Evolutionary conservation across 805 yeast species (phyloP), one percentile per base, ranked within the genome.

Genomic region (Hermanozyma aechmeae): DNA sequence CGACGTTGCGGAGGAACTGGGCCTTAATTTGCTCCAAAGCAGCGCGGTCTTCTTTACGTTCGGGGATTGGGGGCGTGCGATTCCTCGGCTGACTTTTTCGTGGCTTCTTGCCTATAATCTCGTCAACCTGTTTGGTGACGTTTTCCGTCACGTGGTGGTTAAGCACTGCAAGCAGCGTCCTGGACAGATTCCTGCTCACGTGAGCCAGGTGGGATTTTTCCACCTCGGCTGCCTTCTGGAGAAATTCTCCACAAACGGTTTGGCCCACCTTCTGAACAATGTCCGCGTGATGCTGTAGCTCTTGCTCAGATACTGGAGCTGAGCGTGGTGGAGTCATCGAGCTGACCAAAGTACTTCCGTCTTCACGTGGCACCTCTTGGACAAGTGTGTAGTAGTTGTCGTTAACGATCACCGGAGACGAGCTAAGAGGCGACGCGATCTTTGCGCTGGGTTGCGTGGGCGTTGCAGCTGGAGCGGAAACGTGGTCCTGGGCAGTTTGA

Each of bases 251-350:
- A 9, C 57, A 50, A 17, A 56, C 52, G 30, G 53, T 51, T 13
- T 54, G 45, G 3, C 60, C 61, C n/a, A 54, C 51, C 28, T 48
- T 51, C 25, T 53, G 53, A 19, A 56, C n/a, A n/a, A n/a, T n/a
- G n/a, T n/a, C n/a, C n/a, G n/a, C n/a, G n/a, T n/a, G n/a, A n/a
- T n/a, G n/a, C n/a, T n/a, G n/a, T n/a, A n/a, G n/a, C n/a, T n/a
- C n/a, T n/a, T n/a, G n/a, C n/a, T n/a, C n/a, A n/a, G n/a, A n/a
- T n/a, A n/a, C n/a, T n/a, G n/a, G n/a, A n/a, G n/a, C n/a, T n/a
- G n/a, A n/a, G n/a, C n/a, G n/a, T n/a, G n/a, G n/a, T n/a, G n/a
- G n/a, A n/a, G n/a, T n/a, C n/a, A n/a, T n/a, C n/a, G n/a, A n/a
- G n/a, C n/a, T n/a, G n/a, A n/a, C n/a, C n/a, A n/a, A n/a, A n/a